Evolutionary conservation across 1,139 yeast genomes (phyloP).

Genomic region (Kurtzmaniella quercitrusa): DNA sequence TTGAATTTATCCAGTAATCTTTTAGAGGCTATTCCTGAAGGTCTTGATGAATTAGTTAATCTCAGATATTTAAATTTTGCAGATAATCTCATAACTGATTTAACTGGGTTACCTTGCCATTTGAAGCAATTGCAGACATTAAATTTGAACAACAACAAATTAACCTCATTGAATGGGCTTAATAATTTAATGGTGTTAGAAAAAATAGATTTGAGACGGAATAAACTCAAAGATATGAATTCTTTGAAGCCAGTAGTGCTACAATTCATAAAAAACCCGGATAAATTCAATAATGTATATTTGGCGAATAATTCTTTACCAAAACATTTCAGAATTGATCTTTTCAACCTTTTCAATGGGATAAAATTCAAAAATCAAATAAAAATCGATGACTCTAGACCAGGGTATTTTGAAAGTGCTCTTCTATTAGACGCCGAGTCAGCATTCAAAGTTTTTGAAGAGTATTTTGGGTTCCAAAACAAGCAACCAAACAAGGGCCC

Average conservation of each 20-base stretch:
- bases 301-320: constrained; percentile 44
- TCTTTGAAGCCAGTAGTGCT: constrained; percentile 33
- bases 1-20: constrained; percentile 55
- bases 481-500: constrained; percentile 6
- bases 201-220: constrained; percentile 56
- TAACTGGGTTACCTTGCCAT: constrained; percentile 36
- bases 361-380: constrained; percentile 44
- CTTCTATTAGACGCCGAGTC: constrained; percentile 47
- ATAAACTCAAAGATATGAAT: constrained; percentile 29
- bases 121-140: constrained; percentile 44
- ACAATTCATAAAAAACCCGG: constrained; percentile 30
- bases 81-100: constrained; percentile 45
- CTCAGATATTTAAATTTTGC: constrained; percentile 55
- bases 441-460: constrained; percentile 40
- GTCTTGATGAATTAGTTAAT: constrained; percentile 44
- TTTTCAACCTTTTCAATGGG: constrained; percentile 53
- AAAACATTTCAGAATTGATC: constrained; percentile 48
- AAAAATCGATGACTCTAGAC: constrained; percentile 58
- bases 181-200: constrained; percentile 45
- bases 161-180: constrained; percentile 43
- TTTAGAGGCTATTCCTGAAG: constrained; percentile 47
- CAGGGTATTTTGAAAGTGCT: constrained; percentile 62
- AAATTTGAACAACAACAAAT: constrained; percentile 52
- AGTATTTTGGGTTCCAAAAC: constrained; percentile 32
- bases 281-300: constrained; percentile 29